Evolutionary conservation across 305 asterid genomes (phyloP), one percentile per base, ranked within the genome.

Genomic region (Solanum chacoense): DNA sequence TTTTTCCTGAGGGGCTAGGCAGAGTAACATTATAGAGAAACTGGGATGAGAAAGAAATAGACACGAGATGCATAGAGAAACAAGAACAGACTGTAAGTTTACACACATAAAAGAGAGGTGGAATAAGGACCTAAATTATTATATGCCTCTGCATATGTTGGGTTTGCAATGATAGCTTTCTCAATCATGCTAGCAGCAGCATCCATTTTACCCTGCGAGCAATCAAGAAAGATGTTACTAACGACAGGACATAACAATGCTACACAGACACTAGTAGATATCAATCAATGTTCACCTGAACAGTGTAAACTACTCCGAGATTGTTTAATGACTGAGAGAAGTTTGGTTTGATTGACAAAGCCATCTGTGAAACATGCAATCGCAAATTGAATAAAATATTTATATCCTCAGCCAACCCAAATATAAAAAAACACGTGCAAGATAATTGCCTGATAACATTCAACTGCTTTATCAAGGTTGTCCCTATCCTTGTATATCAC

Each of bases 401-500:
- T 24, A 87, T 28, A 29, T 45, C 74, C 38, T 32, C 37, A 4
- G 87, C 40, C 65, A 32, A 36, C 42, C 89, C 20, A 77, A 77
- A 76, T 76, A 87, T 88, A 93, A 77, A 88, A 85, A 72, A 87
- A 69, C 45, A n/a, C 22, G 13, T 12, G 31, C 16, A 85, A 84
- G 65, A 71, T 85, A 91, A 93, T 90, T 94, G 92, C 99, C 98
- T 96, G 98, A 94, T 98, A 98, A 88, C 99, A 96, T 89, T 98
- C 99, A 86, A 98, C 99, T 77, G 99, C 99, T 94, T 96, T 98
- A 91, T 98, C 99, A 91, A 98, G 99, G 95, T 98, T 98, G 94
- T 98, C 99, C 77, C 96, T 94, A 88, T 98, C 99, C 94, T 98
- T 98, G 90, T 96, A 98, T 89, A 98, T 95, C 92, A 98, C 99